Conservation (phyloP, 2,329 filamentous ascomycete genomes). For the Penicillium freii region DNA sequence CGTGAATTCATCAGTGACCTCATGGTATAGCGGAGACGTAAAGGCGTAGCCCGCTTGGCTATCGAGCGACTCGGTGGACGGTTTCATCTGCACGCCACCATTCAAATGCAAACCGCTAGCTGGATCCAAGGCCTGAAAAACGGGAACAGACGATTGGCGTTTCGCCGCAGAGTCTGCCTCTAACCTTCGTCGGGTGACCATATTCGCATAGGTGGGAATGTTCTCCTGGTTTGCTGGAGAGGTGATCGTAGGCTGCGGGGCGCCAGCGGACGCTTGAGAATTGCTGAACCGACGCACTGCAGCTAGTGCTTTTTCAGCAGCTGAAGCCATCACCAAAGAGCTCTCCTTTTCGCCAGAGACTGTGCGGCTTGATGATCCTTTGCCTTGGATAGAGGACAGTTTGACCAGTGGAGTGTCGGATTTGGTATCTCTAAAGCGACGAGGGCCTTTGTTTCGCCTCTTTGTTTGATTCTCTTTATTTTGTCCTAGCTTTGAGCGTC, state of each 20-base stretch:
- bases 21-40: slow-evolving; percentile 30
- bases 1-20: slow-evolving; percentile 25
- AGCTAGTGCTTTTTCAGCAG: slow-evolving; percentile 40
- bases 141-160: slow-evolving; percentile 24
- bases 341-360: slow-evolving; percentile 15
- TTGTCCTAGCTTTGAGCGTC: slow-evolving; percentile 15
- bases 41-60: slow-evolving; percentile 26
- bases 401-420: slow-evolving; percentile 27
- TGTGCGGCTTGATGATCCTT: slow-evolving; percentile 31
- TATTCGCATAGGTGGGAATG: slow-evolving; percentile 35
- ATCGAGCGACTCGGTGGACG: slow-evolving; percentile 33
- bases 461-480: slow-evolving; percentile 10
- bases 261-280: slow-evolving; percentile 25
- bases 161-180: slow-evolving; percentile 15
- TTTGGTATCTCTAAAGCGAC: slow-evolving; percentile 20
- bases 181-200: slow-evolving; percentile 29
- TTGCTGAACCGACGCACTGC: slow-evolving; percentile 40
- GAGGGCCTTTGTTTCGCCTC: slow-evolving; percentile 17
- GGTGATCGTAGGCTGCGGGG: slow-evolving; percentile 4
- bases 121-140: slow-evolving; percentile 14
- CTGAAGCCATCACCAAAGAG: slow-evolving; percentile 30
- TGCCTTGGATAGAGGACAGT: slow-evolving; percentile 29
- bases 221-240: slow-evolving; percentile 27
- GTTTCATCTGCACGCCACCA: slow-evolving; percentile 25
- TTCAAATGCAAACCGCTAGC: slow-evolving; percentile 11